Evolutionary conservation across 768 basidiomycete genomes (phyloP).

Genomic region (Lactarius sanguifluus): DNA sequence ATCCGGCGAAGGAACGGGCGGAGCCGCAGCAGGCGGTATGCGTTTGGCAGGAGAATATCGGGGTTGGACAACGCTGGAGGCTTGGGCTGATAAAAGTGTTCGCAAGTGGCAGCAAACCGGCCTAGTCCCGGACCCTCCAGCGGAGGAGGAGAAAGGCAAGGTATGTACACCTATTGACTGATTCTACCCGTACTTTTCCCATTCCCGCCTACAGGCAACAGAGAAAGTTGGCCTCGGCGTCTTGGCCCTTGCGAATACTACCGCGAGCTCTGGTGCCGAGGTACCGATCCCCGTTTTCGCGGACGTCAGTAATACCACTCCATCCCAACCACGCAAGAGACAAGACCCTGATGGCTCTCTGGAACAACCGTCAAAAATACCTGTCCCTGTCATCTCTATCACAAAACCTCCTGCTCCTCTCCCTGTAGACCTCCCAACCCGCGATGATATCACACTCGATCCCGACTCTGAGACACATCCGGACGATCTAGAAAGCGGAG

Average conservation of each 20-base stretch:
- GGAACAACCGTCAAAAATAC: conserved; percentile 25
- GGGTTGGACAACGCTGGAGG: conserved; percentile 92
- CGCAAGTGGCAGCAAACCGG: conserved; percentile 85
- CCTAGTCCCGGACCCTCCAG: conserved; percentile 48
- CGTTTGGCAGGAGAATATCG: conserved; percentile 81
- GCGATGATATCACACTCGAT: conserved; percentile 51
- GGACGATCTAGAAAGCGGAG: conserved; percentile 31
- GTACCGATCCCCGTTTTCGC: conserved; percentile 63
- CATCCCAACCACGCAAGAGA: conserved; percentile 21
- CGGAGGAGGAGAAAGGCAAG: conserved; percentile 48
- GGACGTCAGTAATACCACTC: conserved; percentile 31
- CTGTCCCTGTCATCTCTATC: conserved; percentile 57
- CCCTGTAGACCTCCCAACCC: conserved; percentile 69
- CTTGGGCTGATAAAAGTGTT: conserved; percentile 88
- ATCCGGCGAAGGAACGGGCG: conserved; percentile 76
- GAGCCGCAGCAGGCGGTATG: conserved; percentile 64
- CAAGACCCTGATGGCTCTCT: conserved; percentile 25
- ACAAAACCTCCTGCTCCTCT: conserved; percentile 70
- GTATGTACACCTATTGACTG: conserved; percentile 36
- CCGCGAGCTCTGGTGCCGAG: conserved; percentile 41
- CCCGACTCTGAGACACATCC: conserved; percentile 40
- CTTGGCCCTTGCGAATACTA: conserved; percentile 35
- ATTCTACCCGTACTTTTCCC: conserved; percentile 2
- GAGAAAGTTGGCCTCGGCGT: conserved; percentile 50
- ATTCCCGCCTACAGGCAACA: conserved; percentile 37